Conservation (phyloP, 805 yeast species). For the Starmerella apis region DNA sequence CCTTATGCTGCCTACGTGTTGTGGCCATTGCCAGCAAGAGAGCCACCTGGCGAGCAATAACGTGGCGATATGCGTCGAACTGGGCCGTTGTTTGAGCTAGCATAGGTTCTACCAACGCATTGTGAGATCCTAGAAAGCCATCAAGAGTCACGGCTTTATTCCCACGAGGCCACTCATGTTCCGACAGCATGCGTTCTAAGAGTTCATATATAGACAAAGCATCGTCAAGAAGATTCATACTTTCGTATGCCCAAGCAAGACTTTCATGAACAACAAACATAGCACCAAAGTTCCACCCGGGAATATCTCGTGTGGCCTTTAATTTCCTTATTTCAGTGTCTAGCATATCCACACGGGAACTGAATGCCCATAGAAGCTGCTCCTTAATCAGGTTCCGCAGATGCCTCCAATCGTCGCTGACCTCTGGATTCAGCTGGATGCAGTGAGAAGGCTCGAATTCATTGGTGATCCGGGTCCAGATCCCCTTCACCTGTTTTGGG, state of each 20-base stretch:
- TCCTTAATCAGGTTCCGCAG: slow-evolving; percentile 39
- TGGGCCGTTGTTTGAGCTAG: slow-evolving; percentile 31
- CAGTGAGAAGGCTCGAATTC: slow-evolving; percentile 30
- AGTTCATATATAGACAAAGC: slow-evolving; percentile 45
- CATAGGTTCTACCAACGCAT: slow-evolving; percentile 28
- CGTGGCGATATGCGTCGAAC: slow-evolving; percentile 35
- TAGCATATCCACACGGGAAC: slow-evolving; percentile 37
- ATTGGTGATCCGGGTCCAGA: slow-evolving; percentile 25
- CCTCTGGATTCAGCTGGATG: slow-evolving; percentile 20
- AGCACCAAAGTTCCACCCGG: slow-evolving; percentile 40
- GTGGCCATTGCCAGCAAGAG: slow-evolving; percentile 29
- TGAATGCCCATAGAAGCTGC: slow-evolving; percentile 46
- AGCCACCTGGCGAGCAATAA: slow-evolving; percentile 32
- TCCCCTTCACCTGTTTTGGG: slow-evolving; percentile 16
- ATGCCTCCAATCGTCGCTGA: slow-evolving; percentile 37
- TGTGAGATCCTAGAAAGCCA: slow-evolving; percentile 18
- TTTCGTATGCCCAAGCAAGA: slow-evolving; percentile 43
- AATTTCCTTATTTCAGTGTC: slow-evolving; percentile 36
- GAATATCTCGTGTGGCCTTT: slow-evolving; percentile 29
- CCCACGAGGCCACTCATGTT: slow-evolving; percentile 23
- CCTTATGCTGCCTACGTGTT: slow-evolving; percentile 21
- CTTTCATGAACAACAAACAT: slow-evolving; percentile 41
- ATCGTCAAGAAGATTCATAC: slow-evolving; percentile 51
- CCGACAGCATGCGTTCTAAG: slow-evolving; percentile 31
- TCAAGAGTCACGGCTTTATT: slow-evolving; percentile 16